Evolutionary conservation across 257 asterid genomes (phyloP).

Genomic region (Gynochthodes officinalis): DNA sequence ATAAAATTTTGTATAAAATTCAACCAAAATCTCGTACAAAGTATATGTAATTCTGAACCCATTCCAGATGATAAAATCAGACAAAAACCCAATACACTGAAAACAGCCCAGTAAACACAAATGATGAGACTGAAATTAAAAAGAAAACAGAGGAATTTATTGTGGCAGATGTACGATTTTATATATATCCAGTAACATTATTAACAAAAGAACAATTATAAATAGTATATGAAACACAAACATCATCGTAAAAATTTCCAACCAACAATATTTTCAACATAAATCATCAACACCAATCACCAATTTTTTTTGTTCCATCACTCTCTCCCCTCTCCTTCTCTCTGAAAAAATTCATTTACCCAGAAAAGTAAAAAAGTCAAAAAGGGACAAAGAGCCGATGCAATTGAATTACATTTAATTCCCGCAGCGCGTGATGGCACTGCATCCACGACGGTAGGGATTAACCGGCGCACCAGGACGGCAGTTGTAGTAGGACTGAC

Average conservation of each 20-base stretch:
- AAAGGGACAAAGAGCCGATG: conserved; percentile 1
- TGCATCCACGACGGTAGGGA: conserved; percentile 89
- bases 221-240: conserved; percentile 17
- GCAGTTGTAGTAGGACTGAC: conserved; percentile 94
- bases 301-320: neutral
- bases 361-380: neutral
- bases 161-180: neutral
- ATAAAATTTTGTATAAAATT: too few species aligned
- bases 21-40: too few species aligned
- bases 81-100: neutral
- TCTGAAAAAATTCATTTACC: conserved; percentile 12
- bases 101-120: neutral
- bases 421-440: conserved; percentile 89
- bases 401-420: conserved; percentile 24
- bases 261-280: conserved; percentile 10
- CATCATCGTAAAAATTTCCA: conserved; percentile 11
- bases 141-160: neutral
- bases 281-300: conserved; percentile 21
- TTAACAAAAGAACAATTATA: conserved; percentile 21
- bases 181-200: conserved; percentile 13
- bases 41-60: too few species aligned
- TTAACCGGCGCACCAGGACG: conserved; percentile 86
- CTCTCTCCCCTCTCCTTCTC: conserved; percentile 6
- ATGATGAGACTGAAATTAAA: neutral
- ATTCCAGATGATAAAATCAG: too few species aligned